Evolutionary conservation across 257 asterid genomes (phyloP).

Genomic region (Solanum pennellii): DNA sequence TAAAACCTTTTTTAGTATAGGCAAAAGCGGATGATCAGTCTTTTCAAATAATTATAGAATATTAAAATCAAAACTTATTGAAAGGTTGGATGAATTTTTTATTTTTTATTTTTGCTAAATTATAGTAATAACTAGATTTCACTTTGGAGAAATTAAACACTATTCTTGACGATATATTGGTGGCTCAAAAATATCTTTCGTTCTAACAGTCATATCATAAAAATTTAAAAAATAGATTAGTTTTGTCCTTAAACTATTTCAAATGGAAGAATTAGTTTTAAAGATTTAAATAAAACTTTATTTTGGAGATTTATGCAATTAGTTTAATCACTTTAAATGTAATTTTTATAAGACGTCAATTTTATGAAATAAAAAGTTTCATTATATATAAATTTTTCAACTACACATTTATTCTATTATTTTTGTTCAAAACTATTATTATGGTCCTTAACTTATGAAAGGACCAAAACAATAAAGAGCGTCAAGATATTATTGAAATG

Average conservation of each 20-base stretch:
- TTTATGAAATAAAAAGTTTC: too few species aligned
- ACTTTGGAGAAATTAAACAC: too few species aligned
- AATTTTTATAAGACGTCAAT: not conserved
- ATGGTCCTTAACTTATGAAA: not conserved
- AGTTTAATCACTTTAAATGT: not conserved
- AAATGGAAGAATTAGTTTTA: not conserved
- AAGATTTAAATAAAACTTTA: too few species aligned
- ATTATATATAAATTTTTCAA: too few species aligned
- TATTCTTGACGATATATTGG: fast-evolving
- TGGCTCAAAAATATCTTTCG: too few species aligned
- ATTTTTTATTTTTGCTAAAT: too few species aligned
- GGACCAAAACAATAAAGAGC: not conserved
- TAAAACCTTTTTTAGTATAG: not conserved
- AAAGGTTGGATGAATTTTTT: not conserved
- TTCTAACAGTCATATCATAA: not conserved
- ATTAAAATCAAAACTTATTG: not conserved
- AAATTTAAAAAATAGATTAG: too few species aligned
- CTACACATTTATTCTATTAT: too few species aligned
- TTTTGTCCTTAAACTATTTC: not conserved
- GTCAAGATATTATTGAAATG: too few species aligned
- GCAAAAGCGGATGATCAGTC: not conserved
- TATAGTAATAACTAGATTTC: too few species aligned
- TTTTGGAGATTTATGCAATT: not conserved
- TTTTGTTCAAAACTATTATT: not conserved
- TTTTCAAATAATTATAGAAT: not conserved